Base-by-base conservation (phyloP, 106 monocot genomes). In the Phalaenopsis aphrodite region DNA sequence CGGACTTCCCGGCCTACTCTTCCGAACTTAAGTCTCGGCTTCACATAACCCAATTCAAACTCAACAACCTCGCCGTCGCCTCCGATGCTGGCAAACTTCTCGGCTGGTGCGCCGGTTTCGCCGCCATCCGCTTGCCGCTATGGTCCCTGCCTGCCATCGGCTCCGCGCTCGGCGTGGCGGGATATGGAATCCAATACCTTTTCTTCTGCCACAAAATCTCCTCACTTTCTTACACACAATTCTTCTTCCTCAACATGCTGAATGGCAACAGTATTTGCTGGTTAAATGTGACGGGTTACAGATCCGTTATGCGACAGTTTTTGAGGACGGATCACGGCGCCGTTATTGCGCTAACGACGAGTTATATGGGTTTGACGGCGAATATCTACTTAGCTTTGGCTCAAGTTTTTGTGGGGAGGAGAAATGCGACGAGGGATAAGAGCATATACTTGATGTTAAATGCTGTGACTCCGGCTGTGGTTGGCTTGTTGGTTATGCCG, bases 1-100 rank as follows among this genome's bases (percentile, higher is more conserved):
- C 85, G 11, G 81, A 78, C 83, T 85, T 88, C 75, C 78, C 88
- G 1, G 85, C 79, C 67, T 88, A 88, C 83, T 85, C 88, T 8
- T 75, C 83, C 38, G 52, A 75, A 9, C 83, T 88, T 38, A 88
- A 88, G 79, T 55, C 72, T 58, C 65, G 76, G 3, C 83, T 88
- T 41, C 46, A 55, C 69, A 77, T 85, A 49, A 75, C 75, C 41
- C 81, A 81, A 17, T 23, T 81, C 75, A 74, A 81, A 23, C 73
- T 81, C 42, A 81, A 81, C 75, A 81, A 81, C 81, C 81, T 81
- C 24, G 75, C 81, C 5, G 81, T 81, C 58, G 81, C 81, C 16
- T 75, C 75, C 30, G 81, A 81, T 38, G 74, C 81, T 14, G 81
- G 81, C 10, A 81, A 81, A 30, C 75, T 75, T 42, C 23, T 75